Conservation (phyloP, 2,329 filamentous ascomycete species). For the Colletotrichum sp. region DNA sequence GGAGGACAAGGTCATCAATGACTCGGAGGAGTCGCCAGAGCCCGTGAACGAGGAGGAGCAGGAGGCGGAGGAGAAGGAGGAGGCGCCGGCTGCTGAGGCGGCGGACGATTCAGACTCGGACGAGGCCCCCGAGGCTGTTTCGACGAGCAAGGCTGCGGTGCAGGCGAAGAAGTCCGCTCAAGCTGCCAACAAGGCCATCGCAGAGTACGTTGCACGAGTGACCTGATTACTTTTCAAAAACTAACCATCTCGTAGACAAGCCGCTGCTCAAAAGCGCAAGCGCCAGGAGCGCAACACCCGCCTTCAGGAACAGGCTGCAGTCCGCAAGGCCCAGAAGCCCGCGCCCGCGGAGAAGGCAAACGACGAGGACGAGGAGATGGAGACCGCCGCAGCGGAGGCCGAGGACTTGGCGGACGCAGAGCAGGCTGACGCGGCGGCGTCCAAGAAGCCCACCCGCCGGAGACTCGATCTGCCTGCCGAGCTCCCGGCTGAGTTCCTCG, state of each 20-base stretch:
- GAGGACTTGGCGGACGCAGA: conserved; percentile 22
- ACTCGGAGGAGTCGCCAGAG: conserved; percentile 11
- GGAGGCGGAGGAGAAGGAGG: conserved; percentile 24
- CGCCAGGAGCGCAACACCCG: conserved; percentile 59
- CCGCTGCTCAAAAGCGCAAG: conserved; percentile 57
- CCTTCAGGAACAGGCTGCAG: conserved; percentile 60
- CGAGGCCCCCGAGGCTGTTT: conserved; percentile 65
- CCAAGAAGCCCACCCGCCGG: conserved; percentile 14
- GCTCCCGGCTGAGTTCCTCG: conserved; percentile 60
- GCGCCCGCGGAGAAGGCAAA: conserved; percentile 2
- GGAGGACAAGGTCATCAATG: conserved; percentile 16
- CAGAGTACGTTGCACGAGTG: conserved; percentile 47
- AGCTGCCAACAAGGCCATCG: conserved; percentile 53
- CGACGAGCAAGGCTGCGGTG: conserved; percentile 52
- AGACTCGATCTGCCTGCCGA: conserved; percentile 45
- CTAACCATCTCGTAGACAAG: conserved; percentile 45
- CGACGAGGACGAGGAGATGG: background rate
- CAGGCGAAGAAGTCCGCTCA: conserved; percentile 51
- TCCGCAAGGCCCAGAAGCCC: conserved; percentile 43
- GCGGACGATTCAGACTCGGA: conserved; percentile 54
- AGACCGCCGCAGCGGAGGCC: conserved; percentile 21
- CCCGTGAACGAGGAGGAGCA: background rate
- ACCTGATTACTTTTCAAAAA: background rate
- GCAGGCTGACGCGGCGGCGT: conserved; percentile 25
- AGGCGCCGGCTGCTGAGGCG: conserved; percentile 34